Conservation (phyloP, 768 basidiomycete genomes). For the Amanita pseudoporphyria region DNA sequence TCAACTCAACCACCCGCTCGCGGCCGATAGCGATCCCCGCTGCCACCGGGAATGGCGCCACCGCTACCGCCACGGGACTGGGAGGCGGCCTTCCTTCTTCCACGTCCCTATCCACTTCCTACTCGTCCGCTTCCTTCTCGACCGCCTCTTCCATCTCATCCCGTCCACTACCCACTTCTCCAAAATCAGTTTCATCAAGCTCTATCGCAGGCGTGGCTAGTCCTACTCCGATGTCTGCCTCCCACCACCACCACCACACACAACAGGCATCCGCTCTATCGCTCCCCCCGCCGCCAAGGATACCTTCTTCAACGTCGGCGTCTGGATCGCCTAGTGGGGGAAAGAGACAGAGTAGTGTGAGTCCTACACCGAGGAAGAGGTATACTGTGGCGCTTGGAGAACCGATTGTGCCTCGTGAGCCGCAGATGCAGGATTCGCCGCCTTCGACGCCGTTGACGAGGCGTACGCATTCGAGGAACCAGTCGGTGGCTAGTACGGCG, state of each 20-base stretch:
- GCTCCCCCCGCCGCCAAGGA: constrained; percentile 7
- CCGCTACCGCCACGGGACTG: neutral
- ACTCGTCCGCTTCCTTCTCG: constrained; percentile 16
- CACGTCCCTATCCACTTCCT: constrained; percentile 17
- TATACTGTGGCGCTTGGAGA: constrained; percentile 82
- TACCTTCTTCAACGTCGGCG: constrained; percentile 27
- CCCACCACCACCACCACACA: neutral
- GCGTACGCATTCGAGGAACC: constrained; percentile 11
- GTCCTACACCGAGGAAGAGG: constrained; percentile 71
- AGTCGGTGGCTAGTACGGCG: constrained; percentile 28
- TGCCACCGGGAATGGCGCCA: neutral
- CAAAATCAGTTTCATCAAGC: constrained; percentile 1
- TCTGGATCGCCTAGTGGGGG: constrained; percentile 17
- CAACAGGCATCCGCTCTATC: neutral
- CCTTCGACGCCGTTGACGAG: neutral
- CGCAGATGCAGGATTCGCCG: constrained; percentile 16
- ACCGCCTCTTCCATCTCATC: constrained; percentile 16
- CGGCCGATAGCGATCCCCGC: constrained; percentile 29
- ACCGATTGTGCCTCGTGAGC: constrained; percentile 41
- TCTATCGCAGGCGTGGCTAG: constrained; percentile 13
- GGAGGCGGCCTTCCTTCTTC: neutral
- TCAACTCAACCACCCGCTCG: constrained; percentile 39
- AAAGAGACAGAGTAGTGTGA: constrained; percentile 44
- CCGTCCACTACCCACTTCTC: constrained; percentile 10
- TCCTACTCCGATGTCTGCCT: constrained; percentile 11